phyloP scores from a whole-genome alignment of 169 alveolate genomes.

The Eimeria maxima region DNA sequence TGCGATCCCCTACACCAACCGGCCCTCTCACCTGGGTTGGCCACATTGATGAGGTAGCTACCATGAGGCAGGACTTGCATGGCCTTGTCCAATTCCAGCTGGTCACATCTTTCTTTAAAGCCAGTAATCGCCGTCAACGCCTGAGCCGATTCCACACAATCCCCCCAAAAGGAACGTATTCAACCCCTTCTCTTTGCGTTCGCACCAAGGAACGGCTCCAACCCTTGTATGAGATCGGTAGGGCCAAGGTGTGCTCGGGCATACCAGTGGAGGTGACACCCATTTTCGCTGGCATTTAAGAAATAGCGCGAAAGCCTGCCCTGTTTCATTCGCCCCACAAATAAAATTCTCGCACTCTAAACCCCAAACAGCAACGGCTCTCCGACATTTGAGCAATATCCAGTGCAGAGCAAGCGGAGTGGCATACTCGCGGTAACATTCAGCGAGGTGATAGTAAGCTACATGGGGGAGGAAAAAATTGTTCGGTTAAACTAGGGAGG shows the following conservation, averaged over 20 bases:
- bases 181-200: neutral
- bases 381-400: neutral
- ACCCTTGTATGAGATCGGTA: neutral
- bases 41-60: constrained; percentile 93
- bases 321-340: constrained; percentile 81
- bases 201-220: neutral
- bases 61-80: constrained; percentile 93
- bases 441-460: neutral
- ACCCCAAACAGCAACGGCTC: neutral
- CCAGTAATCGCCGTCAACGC: constrained; percentile 86
- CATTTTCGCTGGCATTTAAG: constrained; percentile 94
- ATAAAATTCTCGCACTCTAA: neutral
- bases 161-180: neutral
- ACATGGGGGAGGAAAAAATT: neutral
- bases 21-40: constrained; percentile 90
- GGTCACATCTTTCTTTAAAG: constrained; percentile 87
- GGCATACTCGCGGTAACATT: neutral
- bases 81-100: constrained; percentile 85
- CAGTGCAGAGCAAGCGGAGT: neutral
- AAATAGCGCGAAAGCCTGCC: constrained; percentile 93
- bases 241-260: neutral
- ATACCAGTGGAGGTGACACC: constrained; percentile 91
- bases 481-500: neutral
- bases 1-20: too few species aligned
- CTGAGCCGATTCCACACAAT: constrained; percentile 6